phyloP scores from a whole-genome alignment of 768 basidiomycete species.

The Suillus brevipes region DNA sequence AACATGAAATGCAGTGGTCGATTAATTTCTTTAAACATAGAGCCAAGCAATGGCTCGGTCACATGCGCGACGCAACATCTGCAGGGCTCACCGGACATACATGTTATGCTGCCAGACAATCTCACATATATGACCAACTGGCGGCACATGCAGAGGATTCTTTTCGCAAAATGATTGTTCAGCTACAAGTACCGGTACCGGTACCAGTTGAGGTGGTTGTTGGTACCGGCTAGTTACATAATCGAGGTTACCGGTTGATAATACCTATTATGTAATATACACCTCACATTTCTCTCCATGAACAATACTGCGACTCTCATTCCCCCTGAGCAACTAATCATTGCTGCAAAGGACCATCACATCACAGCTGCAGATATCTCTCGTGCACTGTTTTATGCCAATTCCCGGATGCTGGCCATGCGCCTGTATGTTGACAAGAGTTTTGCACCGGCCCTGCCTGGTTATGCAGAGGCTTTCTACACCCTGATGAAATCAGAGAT shows the following conservation, averaged over 20 bases:
- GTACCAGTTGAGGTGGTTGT: no score
- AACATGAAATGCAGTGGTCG: conserved; percentile 2
- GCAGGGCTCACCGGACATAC: background rate
- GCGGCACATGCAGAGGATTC: background rate
- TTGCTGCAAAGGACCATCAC: background rate
- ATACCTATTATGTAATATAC: no score
- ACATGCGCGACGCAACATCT: background rate
- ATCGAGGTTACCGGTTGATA: no score
- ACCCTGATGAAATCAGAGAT: background rate
- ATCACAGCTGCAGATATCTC: background rate
- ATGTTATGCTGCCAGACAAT: background rate
- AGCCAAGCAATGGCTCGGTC: background rate
- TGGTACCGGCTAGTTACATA: no score
- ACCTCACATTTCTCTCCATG: no score
- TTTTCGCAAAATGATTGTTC: background rate
- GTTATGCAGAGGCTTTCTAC: background rate
- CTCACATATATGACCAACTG: background rate
- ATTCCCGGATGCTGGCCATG: background rate
- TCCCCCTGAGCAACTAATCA: no score
- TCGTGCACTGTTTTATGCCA: background rate
- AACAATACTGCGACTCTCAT: no score
- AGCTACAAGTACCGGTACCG: no score
- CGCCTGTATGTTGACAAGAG: background rate
- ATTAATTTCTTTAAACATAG: background rate
- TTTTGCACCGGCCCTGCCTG: background rate